Evolutionary conservation across 805 yeast species (phyloP), one percentile per base, ranked within the genome.

Genomic region (Ogataea methanolica): DNA sequence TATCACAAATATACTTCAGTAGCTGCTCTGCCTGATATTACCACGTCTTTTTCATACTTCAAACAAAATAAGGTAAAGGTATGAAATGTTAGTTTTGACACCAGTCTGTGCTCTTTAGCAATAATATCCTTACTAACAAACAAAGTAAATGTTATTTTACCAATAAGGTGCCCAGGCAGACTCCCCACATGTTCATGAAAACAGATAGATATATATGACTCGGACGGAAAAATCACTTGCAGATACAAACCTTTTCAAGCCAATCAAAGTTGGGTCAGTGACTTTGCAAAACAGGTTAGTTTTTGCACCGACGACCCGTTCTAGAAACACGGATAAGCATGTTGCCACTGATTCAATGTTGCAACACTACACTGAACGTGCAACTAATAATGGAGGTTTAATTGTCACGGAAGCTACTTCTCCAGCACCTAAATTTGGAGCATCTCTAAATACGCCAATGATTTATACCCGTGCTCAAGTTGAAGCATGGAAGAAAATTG

Each of bases 331-430:
- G 3, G 58, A 55, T 4, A 73, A 69, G 23, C 67, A 64, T 47
- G 68, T 69, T 33, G 78, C 83, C 11, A 67, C 74, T 4, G 79
- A 76, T 35, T 69, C 77, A 48, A 68, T 73, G 50, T 59, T 65
- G 15, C 68, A 73, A 50, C 81, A 83, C 62, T 85, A 85, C 57
- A 68, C 60, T 26, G 79, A 80, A 55, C 71, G 88, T 54, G 73
- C 88, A 0, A 57, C 66, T 42, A 64, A 66, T 47, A 76, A 78
- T 16, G 89, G 89, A 19, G 74, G 86, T 16, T 63, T 85, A 51
- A 52, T 83, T 33, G 74, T 81, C 53, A 66, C 83, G 9, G 90
- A 84, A 60, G 88, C 81, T 14, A 74, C 85, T 1, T 72, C 70
- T 55, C 71, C 73, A n/a, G 66, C 79, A 15, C 57, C 66, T 1